Percentiles rank a stretch among this genome's conserved stretches.
phyloP scores from a whole-genome alignment of 2,329 filamentous ascomycete species.

The Fusarium humuli region DNA sequence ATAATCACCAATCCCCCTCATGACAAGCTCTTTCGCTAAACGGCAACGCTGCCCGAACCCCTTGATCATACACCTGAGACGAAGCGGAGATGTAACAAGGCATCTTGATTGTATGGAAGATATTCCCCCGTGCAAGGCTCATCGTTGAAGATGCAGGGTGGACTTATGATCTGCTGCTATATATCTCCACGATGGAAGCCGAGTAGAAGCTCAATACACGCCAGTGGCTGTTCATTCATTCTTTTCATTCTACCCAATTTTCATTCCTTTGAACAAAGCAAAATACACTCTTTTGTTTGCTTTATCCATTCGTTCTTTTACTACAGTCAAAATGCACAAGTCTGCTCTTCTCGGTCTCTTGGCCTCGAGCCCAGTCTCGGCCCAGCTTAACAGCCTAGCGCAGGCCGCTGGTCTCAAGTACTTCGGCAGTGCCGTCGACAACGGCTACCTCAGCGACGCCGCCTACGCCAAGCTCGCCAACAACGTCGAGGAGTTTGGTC shows the following conservation, averaged over 20 bases:
- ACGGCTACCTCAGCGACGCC: slow-evolving; percentile 64
- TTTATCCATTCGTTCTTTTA: slow-evolving; percentile 25
- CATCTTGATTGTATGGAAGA: slow-evolving; percentile 36
- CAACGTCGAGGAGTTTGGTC: slow-evolving; percentile 69
- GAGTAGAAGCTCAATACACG: slow-evolving; percentile 4
- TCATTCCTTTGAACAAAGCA: slow-evolving; percentile 10
- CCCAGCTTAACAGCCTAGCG: slow-evolving; percentile 64
- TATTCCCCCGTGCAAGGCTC: slow-evolving; percentile 36
- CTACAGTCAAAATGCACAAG: slow-evolving; percentile 37
- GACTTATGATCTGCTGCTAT: neutral
- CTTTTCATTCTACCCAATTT: slow-evolving; percentile 8
- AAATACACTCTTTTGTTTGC: slow-evolving; percentile 21
- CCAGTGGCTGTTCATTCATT: slow-evolving; percentile 23
- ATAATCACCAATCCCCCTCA: slow-evolving; percentile 5
- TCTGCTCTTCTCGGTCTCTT: slow-evolving; percentile 41
- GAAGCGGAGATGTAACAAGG: slow-evolving; percentile 38
- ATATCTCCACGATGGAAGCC: slow-evolving; percentile 28
- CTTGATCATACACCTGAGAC: slow-evolving; percentile 43
- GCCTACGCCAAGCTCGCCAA: slow-evolving; percentile 67
- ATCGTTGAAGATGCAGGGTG: slow-evolving; percentile 3
- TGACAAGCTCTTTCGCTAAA: slow-evolving; percentile 18
- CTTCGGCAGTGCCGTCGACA: slow-evolving; percentile 74
- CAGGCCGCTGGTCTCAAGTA: slow-evolving; percentile 68
- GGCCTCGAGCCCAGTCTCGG: slow-evolving; percentile 44
- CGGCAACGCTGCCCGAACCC: slow-evolving; percentile 18